Base-by-base conservation (phyloP, 805 yeast species). In the Metschnikowia peoriensis region DNA sequence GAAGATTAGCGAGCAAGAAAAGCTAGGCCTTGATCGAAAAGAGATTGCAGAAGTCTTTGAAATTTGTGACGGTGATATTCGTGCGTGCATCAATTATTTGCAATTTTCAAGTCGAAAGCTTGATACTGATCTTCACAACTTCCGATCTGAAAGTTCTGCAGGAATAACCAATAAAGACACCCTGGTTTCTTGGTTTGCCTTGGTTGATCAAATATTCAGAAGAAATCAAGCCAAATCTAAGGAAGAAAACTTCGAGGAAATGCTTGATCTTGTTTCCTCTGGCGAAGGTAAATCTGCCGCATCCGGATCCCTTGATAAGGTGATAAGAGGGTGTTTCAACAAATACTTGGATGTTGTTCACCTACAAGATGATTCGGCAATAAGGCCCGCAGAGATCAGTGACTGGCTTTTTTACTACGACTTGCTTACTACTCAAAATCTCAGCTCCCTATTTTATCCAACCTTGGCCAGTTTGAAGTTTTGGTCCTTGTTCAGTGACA, bases 341-440 rank as follows among this genome's bases (percentile, higher is more conserved):
- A 66, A 75, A 37, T 89, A 84, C 64, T 81, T 84, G 15, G 79
- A 78, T 28, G 77, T 82, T 53, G 83, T 81, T 32, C 84, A 83
- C 62, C 75, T 59, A 37, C 76, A 85, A 41, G 96, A 89, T 58
- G 85, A 81, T 50, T 73, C 83, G 44, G 68, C 89, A 28, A 58
- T 58, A 8, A 85, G 85, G 57, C 87, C 96, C 0, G 67, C 80
- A 12, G 71, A 67, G 28, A 70, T 90, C 8, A 79, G 88, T 41
- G 94, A 89, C 56, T 92, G 96, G 96, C 64, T 88, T 29, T 79
- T 69, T 58, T 88, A 87, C 64, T 80, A 84, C 56, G 97, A 92
- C 64, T 45, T 69, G n/a, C 67, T 86, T 64, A 66, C 61, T 4
- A 50, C 68, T 38, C 51, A 43, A n/a, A 56, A 55, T 11, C 69